Evolutionary conservation across 2,329 filamentous ascomycete genomes (phyloP).

Genomic region (Alternaria brassicae): DNA sequence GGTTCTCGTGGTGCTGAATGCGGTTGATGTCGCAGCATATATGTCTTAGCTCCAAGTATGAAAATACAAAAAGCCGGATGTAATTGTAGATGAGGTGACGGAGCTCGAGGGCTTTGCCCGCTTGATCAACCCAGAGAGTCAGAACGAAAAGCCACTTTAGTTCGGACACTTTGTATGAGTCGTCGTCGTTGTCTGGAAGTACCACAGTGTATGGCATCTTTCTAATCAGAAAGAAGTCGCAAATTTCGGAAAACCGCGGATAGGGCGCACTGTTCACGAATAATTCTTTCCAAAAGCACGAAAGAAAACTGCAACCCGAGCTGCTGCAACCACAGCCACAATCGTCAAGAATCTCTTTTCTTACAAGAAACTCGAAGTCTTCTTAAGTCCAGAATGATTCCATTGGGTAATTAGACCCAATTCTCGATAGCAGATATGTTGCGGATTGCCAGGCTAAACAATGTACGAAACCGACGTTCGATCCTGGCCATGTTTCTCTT

Average conservation of each 20-base stretch:
- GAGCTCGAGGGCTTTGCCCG: accelerated
- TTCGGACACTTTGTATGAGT: no score
- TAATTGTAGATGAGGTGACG: accelerated
- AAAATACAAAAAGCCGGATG: not conserved
- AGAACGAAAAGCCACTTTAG: not conserved
- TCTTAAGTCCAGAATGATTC: not conserved
- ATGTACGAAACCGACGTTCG: not conserved
- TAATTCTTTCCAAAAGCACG: not conserved
- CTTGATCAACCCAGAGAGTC: not conserved
- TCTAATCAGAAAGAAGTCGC: not conserved
- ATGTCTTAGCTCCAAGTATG: not conserved
- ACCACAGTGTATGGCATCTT: no score
- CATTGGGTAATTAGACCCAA: no score
- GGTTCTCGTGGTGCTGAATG: accelerated
- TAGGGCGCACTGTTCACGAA: no score
- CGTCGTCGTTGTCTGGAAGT: no score
- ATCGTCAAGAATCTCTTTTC: not conserved
- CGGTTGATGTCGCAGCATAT: not conserved
- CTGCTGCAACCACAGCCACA: not conserved
- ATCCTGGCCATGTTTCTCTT: not conserved
- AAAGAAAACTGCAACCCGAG: not conserved
- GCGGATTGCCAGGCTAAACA: not conserved
- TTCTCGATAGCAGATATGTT: no score
- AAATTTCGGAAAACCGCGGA: not conserved
- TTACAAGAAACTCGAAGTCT: not conserved